A percentile compares a stretch with the other conserved stretches of the same genome.
phyloP scores from a whole-genome alignment of 495 filamentous ascomycete genomes.

The Echria macrotheca region DNA sequence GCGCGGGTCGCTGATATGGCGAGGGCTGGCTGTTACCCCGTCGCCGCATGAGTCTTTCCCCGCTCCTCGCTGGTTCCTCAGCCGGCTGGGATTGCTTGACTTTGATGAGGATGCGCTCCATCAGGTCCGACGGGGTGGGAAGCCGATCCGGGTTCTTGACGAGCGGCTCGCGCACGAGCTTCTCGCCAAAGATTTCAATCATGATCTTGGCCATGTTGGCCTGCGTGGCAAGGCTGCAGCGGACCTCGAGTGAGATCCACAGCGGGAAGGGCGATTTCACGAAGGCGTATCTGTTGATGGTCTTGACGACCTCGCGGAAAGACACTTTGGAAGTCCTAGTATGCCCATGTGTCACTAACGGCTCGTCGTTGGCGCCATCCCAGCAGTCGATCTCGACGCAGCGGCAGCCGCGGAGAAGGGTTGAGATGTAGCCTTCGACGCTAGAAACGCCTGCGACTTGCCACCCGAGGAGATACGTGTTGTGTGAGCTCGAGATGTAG shows the following conservation, averaged over 20 bases:
- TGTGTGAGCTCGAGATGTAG: conserved; percentile 97
- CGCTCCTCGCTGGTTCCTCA: conserved; percentile 34
- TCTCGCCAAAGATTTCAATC: conserved; percentile 70
- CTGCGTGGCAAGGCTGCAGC: conserved; percentile 81
- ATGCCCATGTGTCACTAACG: conserved; percentile 84
- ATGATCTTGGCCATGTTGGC: conserved; percentile 86
- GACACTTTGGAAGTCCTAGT: conserved; percentile 80
- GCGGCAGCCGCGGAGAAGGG: conserved; percentile 82
- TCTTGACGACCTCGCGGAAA: conserved; percentile 83
- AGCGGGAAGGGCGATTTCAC: conserved; percentile 73
- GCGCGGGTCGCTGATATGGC: conserved; percentile 56
- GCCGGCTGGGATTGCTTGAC: conserved; percentile 63
- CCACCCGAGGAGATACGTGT: conserved; percentile 89
- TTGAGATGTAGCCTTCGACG: conserved; percentile 87
- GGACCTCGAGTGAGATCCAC: conserved; percentile 92
- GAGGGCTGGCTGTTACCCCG: conserved; percentile 79
- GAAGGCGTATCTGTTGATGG: conserved; percentile 92
- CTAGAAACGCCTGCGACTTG: conserved; percentile 87
- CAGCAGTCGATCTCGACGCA: conserved; percentile 98
- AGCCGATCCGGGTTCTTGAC: conserved; percentile 58
- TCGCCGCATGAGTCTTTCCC: conserved; percentile 47
- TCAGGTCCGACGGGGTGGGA: conserved; percentile 81
- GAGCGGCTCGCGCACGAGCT: conserved; percentile 69
- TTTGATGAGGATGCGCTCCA: conserved; percentile 81
- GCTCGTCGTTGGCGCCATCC: conserved; percentile 82